Base-by-base conservation (phyloP, 2,329 filamentous ascomycete species). In the Fusarium incarnatum region DNA sequence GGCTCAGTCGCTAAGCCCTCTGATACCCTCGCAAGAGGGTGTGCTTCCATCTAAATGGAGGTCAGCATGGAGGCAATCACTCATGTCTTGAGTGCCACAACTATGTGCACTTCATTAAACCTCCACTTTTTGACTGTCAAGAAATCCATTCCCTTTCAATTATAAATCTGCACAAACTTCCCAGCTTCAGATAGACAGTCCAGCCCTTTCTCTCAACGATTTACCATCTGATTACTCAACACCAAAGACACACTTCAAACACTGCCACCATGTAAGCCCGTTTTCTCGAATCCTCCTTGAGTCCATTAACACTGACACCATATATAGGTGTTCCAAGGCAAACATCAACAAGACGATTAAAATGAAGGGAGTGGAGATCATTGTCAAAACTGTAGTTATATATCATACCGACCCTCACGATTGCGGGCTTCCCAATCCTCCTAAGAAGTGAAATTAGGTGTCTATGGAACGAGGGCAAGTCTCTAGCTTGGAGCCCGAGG, bases 151-250 rank as follows among this genome's bases (percentile, higher is more conserved):
- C 32, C 27, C 5, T 11, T 11, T 37, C 18, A 4, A 11, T n/a
- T 12, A 7, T 11, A n/a, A 12, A 11, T 11, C 7, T 6, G 3
- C 10, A 37, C 6, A n/a, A 12, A 6, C 10, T 0, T 12, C 34
- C 18, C 34, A n/a, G 16, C 7, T n/a, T 6, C 34, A 37, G 2
- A 4, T 7, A 37, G 10, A 1, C 10, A 7, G 18, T 3, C 1
- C 12, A n/a, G 2, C 0, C 6, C 18, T 37, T 1, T n/a, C 15
- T 2, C 15, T 4, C 34, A 11, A 3, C 5, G 18, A 4, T n/a
- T 11, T 11, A 37, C 34, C 1, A 37, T 3, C 5, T 6, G n/a
- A 11, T 6, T n/a, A 6, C 34, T 12, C 34, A n/a, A n/a, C 34
- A 37, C 5, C 3, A n/a, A n/a, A n/a, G 18, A n/a, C 7, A 37